A percentile compares a stretch with the other conserved stretches of the same genome.
Conservation (phyloP, 768 basidiomycete species). For the Rhodocollybia butyracea region DNA sequence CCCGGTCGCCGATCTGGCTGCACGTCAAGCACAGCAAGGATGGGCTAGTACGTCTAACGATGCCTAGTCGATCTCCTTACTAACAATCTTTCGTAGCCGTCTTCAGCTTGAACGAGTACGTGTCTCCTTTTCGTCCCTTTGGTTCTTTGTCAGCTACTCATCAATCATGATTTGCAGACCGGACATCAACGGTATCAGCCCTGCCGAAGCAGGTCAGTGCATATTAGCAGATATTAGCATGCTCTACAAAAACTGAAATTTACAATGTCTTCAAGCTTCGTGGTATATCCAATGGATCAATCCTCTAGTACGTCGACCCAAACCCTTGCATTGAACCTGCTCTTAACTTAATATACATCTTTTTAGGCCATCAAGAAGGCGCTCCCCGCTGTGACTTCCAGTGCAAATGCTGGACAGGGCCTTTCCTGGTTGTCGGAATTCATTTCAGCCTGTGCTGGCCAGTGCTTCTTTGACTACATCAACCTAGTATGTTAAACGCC, state of each 20-base stretch:
- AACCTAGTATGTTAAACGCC: slow-evolving; percentile 25
- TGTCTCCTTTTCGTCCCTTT: too few relatives aligned
- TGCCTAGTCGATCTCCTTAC: background rate
- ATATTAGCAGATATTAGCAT: too few relatives aligned
- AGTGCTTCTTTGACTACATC: slow-evolving; percentile 32
- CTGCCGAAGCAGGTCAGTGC: slow-evolving; percentile 24
- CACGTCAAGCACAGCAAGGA: slow-evolving; percentile 27
- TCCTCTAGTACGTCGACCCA: slow-evolving; percentile 24
- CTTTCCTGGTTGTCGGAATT: slow-evolving; percentile 32
- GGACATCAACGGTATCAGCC: slow-evolving; percentile 25
- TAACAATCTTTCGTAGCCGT: slow-evolving; percentile 15
- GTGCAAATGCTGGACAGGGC: slow-evolving; percentile 26
- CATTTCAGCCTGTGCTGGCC: slow-evolving; percentile 30
- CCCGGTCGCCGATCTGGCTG: slow-evolving; percentile 25
- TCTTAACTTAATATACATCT: background rate
- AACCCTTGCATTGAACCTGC: background rate
- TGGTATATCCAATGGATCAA: slow-evolving; percentile 36
- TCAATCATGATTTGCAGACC: too few relatives aligned
- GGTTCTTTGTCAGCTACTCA: too few relatives aligned
- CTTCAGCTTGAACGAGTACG: slow-evolving; percentile 34
- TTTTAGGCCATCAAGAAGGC: slow-evolving; percentile 33
- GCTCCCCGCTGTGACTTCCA: slow-evolving; percentile 33
- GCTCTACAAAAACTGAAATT: too few relatives aligned
- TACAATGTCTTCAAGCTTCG: too few relatives aligned
- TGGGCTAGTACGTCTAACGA: slow-evolving; percentile 26